Conservation (phyloP, 129 eudicot species). For the Mikania micrantha region DNA sequence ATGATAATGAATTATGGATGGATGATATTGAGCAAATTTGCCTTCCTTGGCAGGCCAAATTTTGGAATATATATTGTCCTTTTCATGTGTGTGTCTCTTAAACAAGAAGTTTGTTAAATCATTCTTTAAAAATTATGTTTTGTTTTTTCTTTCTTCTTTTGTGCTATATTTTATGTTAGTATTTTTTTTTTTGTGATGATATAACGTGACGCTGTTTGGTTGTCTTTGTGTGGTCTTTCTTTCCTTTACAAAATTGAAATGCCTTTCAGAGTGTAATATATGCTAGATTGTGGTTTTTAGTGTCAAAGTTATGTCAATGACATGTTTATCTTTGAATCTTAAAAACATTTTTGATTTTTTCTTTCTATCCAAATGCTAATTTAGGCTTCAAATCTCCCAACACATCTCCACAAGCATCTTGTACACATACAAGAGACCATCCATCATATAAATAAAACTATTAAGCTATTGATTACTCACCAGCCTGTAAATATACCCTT, state of each 20-base stretch:
- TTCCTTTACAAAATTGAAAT: not conserved
- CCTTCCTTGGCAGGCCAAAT: constrained; percentile 22
- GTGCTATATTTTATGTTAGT: not conserved
- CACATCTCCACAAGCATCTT: not conserved
- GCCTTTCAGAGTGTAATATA: constrained; percentile 10
- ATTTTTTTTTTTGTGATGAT: not conserved
- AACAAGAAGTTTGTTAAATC: not conserved
- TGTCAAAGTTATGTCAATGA: constrained; percentile 9
- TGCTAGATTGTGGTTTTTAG: constrained; percentile 16
- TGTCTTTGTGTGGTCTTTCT: not conserved
- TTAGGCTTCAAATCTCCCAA: constrained; percentile 14
- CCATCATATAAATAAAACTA: constrained; percentile 9
- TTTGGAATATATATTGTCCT: constrained; percentile 12
- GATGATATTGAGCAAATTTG: constrained; percentile 11
- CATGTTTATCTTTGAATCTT: not conserved
- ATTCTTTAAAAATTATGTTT: constrained; percentile 5
- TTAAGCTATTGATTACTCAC: constrained; percentile 3
- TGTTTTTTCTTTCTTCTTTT: constrained; percentile 10
- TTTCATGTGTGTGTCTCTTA: not conserved
- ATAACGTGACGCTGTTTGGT: constrained; percentile 23
- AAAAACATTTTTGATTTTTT: not conserved
- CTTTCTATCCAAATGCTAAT: constrained; percentile 19
- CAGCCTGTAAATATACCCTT: not conserved
- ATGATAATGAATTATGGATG: not conserved
- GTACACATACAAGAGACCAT: not conserved